A percentile compares a stretch with the other conserved stretches of the same genome.
Evolutionary conservation across 441 rosid species (phyloP).

Genomic region (Macaranga tanarius): DNA sequence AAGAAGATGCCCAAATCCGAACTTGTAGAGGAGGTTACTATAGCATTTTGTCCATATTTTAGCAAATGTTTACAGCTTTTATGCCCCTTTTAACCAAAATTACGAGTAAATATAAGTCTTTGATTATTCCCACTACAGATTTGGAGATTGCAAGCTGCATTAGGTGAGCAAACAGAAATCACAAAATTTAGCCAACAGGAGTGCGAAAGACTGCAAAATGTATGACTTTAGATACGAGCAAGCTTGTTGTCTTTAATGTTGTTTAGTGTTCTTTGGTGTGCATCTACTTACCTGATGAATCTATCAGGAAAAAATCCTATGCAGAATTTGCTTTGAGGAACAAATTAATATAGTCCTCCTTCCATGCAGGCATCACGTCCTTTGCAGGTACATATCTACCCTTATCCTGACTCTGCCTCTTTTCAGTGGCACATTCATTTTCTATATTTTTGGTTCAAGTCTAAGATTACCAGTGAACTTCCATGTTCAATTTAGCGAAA

Average conservation of each 20-base stretch:
- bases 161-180: conserved; percentile 85
- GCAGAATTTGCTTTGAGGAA: conserved; percentile 86
- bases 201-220: conserved; percentile 85
- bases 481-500: not conserved
- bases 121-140: conserved; percentile 42
- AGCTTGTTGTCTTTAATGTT: conserved; percentile 1
- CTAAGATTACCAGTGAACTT: not conserved
- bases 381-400: conserved; percentile 64
- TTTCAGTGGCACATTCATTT: not conserved
- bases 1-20: conserved; percentile 91
- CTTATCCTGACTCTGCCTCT: not conserved
- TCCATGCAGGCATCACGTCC: conserved; percentile 85
- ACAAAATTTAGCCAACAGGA: conserved; percentile 79
- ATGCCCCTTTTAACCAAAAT: not conserved
- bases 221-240: conserved; percentile 26
- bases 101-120: not conserved
- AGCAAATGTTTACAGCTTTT: conserved; percentile 13
- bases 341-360: conserved; percentile 80
- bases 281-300: conserved; percentile 2
- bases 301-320: conserved; percentile 84
- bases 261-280: not conserved
- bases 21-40: conserved; percentile 72
- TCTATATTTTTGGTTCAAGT: not conserved
- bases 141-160: conserved; percentile 89
- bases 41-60: not conserved